Percentiles rank a stretch among this genome's conserved stretches.
These are phyloP conservation scores for Usnea hakonensis DNA, from an alignment of 495 filamentous ascomycete genomes.

Conservation along the genomic window DNA sequence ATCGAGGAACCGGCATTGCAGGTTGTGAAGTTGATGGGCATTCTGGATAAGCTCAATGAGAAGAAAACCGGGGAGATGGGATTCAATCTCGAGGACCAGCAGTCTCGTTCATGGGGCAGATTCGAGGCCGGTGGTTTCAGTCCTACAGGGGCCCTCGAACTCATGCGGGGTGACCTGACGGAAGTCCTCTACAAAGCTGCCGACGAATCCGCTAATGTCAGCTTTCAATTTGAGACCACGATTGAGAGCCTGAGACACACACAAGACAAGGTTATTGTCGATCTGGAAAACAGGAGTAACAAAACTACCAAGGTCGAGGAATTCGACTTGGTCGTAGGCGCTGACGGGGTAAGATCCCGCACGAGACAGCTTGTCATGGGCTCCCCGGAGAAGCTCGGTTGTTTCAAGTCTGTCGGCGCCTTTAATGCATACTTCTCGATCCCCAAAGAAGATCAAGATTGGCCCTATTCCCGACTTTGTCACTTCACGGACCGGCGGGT, in stretches of 20 bases:
- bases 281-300: slow-evolving; percentile 23
- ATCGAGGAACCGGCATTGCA: slow-evolving; percentile 18
- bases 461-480: slow-evolving; percentile 19
- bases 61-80: slow-evolving; percentile 15
- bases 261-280: slow-evolving; percentile 23
- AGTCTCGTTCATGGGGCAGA: slow-evolving; percentile 13
- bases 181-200: slow-evolving; percentile 18
- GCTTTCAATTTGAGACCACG: slow-evolving; percentile 6
- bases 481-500: slow-evolving; percentile 18
- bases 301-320: slow-evolving; percentile 28
- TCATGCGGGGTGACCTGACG: slow-evolving; percentile 19
- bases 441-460: slow-evolving; percentile 15
- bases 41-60: slow-evolving; percentile 15
- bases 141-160: slow-evolving; percentile 18
- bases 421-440: slow-evolving; percentile 22
- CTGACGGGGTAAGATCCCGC: slow-evolving; percentile 19
- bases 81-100: slow-evolving; percentile 16
- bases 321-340: slow-evolving; percentile 21
- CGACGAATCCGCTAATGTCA: slow-evolving; percentile 17
- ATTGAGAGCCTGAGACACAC: slow-evolving; percentile 20
- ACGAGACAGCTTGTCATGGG: slow-evolving; percentile 18
- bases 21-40: slow-evolving; percentile 17
- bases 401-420: slow-evolving; percentile 17
- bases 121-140: slow-evolving; percentile 14
- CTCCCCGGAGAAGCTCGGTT: slow-evolving; percentile 11